Base-by-base conservation (phyloP, 768 basidiomycete genomes). In the Rhodotorula kratochvilovae region DNA sequence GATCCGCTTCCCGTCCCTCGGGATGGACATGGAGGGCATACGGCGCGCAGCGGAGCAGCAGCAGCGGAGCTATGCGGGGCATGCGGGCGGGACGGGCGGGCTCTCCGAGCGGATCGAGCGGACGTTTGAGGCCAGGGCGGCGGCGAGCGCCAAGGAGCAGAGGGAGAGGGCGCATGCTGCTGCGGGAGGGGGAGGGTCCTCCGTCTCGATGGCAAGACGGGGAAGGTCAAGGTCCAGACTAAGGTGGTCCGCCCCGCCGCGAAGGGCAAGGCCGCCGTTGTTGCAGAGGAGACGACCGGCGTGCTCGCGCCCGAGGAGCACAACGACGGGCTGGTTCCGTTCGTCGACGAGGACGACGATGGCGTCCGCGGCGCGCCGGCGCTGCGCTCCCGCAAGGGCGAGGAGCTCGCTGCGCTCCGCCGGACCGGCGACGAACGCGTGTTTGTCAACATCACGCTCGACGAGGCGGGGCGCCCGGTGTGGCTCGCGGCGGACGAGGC, bases 161-260 rank as follows among this genome's bases (percentile, higher is more conserved):
- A 19, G 12, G 35, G 23, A 56, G 17, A 48, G 59, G 11, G 67
- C 58, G 25, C 36, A 59, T 25, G 46, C 27, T 15, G 10, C 43
- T 27, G 29, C 36, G n/a, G 25, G 21, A 39, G 48, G 21, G 68
- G 53, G 35, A 60, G 66, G 39, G 72, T 73, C n/a, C 39, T 73
- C 25, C 53, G 68, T 12, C 48, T 73, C 27, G 68, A 69, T 31
- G 57, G 55, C 57, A 73, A 59, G 42, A 73, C 56, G 62, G 68
- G 62, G 27, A 67, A 70, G 48, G 72, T 73, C 50, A 73, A 67
- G 29, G 68, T 73, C 4, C 64, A 73, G 46, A 66, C 51, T 1
- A 66, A 66, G 61, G 46, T 25, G 11, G 45, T 50, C 19, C 53
- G 54, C 10, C 60, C 60, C 2, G 29, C 21, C 17, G 54, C 43